Conservation (phyloP, 2,329 filamentous ascomycete genomes). For the Sarocladiaceae sp. region DNA sequence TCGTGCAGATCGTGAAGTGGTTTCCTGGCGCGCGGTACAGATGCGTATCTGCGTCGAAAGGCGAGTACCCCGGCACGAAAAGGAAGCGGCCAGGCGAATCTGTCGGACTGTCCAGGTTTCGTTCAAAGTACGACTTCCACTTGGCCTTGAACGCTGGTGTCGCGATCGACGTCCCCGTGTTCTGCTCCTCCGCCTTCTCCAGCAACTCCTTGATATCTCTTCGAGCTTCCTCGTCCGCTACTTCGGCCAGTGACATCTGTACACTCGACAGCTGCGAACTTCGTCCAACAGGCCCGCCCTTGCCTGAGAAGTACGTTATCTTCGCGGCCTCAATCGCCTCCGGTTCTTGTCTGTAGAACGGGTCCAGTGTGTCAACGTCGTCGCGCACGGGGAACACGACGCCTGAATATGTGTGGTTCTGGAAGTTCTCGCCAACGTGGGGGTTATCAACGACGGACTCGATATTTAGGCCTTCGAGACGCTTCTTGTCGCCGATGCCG, state of each 20-base stretch:
- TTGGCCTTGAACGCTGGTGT: background rate
- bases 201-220: background rate
- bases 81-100: background rate
- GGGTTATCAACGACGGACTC: slow-evolving; percentile 26
- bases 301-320: background rate
- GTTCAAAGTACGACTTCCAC: background rate
- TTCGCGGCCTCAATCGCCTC: background rate
- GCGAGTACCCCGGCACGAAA: background rate
- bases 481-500: slow-evolving; percentile 28
- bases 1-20: slow-evolving; percentile 1
- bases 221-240: background rate
- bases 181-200: background rate
- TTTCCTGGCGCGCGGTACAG: slow-evolving; percentile 3
- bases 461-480: slow-evolving; percentile 26
- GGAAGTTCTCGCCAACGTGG: slow-evolving; percentile 30
- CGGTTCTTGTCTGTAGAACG: background rate
- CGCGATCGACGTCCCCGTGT: background rate
- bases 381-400: background rate
- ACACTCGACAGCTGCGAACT: background rate
- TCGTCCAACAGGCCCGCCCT: background rate
- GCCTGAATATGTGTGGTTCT: slow-evolving; percentile 22
- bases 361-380: background rate
- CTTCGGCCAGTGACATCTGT: background rate
- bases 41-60: background rate
- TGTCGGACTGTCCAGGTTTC: background rate